A percentile compares a stretch with the other conserved stretches of the same genome.
phyloP scores from a whole-genome alignment of 805 yeast genomes.

The Ascoidea tarda region DNA sequence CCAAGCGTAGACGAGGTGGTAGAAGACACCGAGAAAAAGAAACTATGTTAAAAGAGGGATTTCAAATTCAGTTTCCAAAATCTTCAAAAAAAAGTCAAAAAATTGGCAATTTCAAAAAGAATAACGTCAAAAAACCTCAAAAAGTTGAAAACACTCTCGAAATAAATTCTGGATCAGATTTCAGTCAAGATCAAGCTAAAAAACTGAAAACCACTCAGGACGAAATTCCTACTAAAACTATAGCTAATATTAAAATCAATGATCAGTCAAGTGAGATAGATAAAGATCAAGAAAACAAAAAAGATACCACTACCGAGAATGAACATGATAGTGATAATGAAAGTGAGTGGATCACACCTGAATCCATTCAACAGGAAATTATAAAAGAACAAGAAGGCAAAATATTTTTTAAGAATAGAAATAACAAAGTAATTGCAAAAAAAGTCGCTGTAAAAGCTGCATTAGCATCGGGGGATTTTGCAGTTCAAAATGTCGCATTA shows the following conservation, averaged over 20 bases:
- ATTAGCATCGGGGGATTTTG: conserved; percentile 90
- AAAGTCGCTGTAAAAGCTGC: conserved; percentile 53
- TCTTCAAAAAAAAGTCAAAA: too few species aligned
- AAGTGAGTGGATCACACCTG: conserved; percentile 92
- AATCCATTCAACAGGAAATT: conserved; percentile 59
- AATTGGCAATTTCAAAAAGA: too few species aligned
- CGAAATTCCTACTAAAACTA: conserved; percentile 3
- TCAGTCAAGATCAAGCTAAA: neutral
- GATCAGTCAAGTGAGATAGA: conserved; percentile 4
- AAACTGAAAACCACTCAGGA: conserved; percentile 6
- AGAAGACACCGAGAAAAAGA: neutral
- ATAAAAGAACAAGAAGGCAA: conserved; percentile 40
- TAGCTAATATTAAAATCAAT: conserved; percentile 2
- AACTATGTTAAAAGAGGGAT: too few species aligned
- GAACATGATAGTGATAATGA: conserved; percentile 53
- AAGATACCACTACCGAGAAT: conserved; percentile 16
- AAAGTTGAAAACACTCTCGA: too few species aligned
- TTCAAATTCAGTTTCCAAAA: too few species aligned
- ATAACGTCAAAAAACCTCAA: too few species aligned
- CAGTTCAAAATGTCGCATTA: conserved; percentile 88
- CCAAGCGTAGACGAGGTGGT: conserved; percentile 1
- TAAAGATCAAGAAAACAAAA: conserved; percentile 2
- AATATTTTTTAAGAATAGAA: conserved; percentile 16
- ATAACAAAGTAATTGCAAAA: conserved; percentile 15
- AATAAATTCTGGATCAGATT: too few species aligned